These are phyloP conservation scores for Sistotremastrum niveocremeum DNA, from an alignment of 768 basidiomycete genomes.

Conservation along the genomic window DNA sequence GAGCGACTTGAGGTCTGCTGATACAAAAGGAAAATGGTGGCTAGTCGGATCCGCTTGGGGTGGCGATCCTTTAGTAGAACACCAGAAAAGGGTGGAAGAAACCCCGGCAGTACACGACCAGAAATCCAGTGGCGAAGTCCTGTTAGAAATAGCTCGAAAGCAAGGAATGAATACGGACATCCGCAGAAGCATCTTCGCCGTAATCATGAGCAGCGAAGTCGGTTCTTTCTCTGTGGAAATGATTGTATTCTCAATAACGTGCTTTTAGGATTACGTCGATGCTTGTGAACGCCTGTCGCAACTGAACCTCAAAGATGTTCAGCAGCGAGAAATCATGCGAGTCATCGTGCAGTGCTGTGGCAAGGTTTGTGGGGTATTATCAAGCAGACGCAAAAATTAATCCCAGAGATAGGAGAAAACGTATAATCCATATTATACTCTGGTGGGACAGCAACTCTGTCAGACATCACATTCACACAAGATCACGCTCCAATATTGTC, in stretches of 20 bases:
- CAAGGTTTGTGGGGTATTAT: slow-evolving; percentile 38
- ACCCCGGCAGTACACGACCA: slow-evolving; percentile 13
- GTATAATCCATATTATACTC: slow-evolving; percentile 93
- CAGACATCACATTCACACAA: slow-evolving; percentile 68
- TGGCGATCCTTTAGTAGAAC: slow-evolving; percentile 80
- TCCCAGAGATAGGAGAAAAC: slow-evolving; percentile 50
- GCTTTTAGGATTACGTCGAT: slow-evolving; percentile 82
- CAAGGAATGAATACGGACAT: slow-evolving; percentile 99
- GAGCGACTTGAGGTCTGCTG: slow-evolving; percentile 70
- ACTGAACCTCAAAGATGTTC: slow-evolving; percentile 72
- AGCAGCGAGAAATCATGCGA: slow-evolving; percentile 90
- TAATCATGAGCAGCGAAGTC: slow-evolving; percentile 93
- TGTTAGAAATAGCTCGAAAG: slow-evolving; percentile 73
- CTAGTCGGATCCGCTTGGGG: slow-evolving; percentile 93
- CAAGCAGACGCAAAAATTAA: background rate
- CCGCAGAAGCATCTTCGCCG: slow-evolving; percentile 78
- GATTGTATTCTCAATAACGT: background rate
- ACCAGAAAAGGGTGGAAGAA: slow-evolving; percentile 26
- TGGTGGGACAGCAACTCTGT: slow-evolving; percentile 78
- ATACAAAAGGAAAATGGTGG: slow-evolving; percentile 96
- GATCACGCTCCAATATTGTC: slow-evolving; percentile 85
- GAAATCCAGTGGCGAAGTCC: slow-evolving; percentile 20
- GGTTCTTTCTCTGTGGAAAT: slow-evolving; percentile 14
- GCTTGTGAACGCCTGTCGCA: slow-evolving; percentile 84
- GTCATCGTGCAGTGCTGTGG: slow-evolving; percentile 88